Evolutionary conservation across 257 asterid species (phyloP).

Genomic region (Gardenia jasminoides): DNA sequence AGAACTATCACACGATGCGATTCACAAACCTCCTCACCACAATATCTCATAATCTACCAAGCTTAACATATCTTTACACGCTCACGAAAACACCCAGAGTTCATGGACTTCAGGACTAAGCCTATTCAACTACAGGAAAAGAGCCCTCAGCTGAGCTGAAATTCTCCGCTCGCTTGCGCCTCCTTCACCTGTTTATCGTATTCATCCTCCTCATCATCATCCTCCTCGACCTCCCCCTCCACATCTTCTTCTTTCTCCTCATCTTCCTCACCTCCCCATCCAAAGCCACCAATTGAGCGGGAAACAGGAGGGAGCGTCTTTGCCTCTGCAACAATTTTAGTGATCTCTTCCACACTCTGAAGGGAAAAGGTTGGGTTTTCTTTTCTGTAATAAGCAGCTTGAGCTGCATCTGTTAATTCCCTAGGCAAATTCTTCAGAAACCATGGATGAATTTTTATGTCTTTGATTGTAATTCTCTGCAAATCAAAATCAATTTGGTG

Average conservation of each 20-base stretch:
- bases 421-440: slow-evolving; percentile 77
- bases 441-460: slow-evolving; percentile 79
- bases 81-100: slow-evolving; percentile 17
- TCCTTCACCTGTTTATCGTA: slow-evolving; percentile 75
- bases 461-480: slow-evolving; percentile 66
- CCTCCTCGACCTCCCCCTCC: slow-evolving; percentile 46
- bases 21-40: slow-evolving; percentile 12
- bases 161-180: slow-evolving; percentile 74
- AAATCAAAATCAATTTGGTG: not conserved
- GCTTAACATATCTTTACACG: slow-evolving; percentile 15
- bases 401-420: slow-evolving; percentile 70
- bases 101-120: slow-evolving; percentile 9
- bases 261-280: slow-evolving; percentile 72
- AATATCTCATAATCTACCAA: slow-evolving; percentile 19
- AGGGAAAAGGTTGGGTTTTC: slow-evolving; percentile 67
- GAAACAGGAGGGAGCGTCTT: slow-evolving; percentile 58
- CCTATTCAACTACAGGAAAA: not conserved
- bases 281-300: slow-evolving; percentile 58
- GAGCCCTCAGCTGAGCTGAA: slow-evolving; percentile 40
- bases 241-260: slow-evolving; percentile 45
- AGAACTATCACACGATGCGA: slow-evolving; percentile 2
- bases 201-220: slow-evolving; percentile 61
- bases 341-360: slow-evolving; percentile 66
- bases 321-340: slow-evolving; percentile 72
- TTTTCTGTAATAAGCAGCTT: slow-evolving; percentile 53